Base-by-base conservation (phyloP, 2,329 filamentous ascomycete species). In the Rutstroemia sp. region DNA sequence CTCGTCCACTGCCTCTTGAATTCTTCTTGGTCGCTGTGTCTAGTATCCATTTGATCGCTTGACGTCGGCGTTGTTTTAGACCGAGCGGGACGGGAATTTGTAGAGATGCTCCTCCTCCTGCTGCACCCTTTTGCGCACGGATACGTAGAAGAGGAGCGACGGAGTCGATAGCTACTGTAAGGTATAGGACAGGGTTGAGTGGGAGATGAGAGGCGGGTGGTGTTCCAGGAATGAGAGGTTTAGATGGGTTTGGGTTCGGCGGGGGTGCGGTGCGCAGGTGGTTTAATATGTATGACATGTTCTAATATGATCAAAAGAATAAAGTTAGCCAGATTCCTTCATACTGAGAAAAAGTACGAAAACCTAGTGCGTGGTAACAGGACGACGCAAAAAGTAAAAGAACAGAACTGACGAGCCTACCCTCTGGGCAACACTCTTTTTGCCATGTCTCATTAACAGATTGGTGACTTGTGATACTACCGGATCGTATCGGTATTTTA, bases 121-220 rank as follows among this genome's bases (percentile, higher is more conserved):
- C 89, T 38, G 88, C 82, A 63, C 90, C 91, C 67, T 83, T 83
- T 65, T 90, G 81, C 59, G 81, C 80, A 54, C 84, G 82, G 68
- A 99, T 85, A 63, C 87, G 86, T 67, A 99, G 77, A 16, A 99
- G 80, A 9, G 94, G 94, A 1, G 92, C 89, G 23, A 99, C 87
- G 9, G 89, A 95, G 77, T 99, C 94, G 67, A 99, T 85, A 34
- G 92, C 91, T 34, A 95, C 79, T 12, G 87, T 89, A 48, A 99
- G 84, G 75, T 97, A 99, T 54, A 89, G 81, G 54, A 95, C 79
- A 1, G 94, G 94, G 72, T 96, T 89, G 34, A 96, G 82, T 2
- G 94, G 91, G 9, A 99, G 86, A 65, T 92, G 86, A 4, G 80
- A 76, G 23, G 88, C 78, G 1, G 91, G 88, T 1, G 92, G 89